Base-by-base conservation (phyloP, 179 eudicot species). In the Beta lomatogona region DNA sequence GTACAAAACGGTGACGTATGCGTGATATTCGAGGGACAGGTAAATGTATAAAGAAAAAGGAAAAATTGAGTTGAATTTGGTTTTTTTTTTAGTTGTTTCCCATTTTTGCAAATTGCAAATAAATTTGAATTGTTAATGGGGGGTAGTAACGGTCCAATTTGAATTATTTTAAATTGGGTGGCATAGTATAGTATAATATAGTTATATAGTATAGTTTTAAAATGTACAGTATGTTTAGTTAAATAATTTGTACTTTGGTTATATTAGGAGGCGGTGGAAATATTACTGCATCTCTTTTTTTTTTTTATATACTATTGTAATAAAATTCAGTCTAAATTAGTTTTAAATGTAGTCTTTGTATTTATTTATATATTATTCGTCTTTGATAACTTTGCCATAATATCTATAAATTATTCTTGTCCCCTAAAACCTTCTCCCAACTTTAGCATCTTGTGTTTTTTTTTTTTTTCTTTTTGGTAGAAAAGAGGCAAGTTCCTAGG, bases 141-240 rank as follows among this genome's bases (percentile, higher is more conserved):
- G n/a, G 76, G 76, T 73, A 71, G 14, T 57, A 73, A 73, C 48
- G 64, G 48, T 73, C 60, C 63, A 73, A 31, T 54, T 28, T 73
- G 31, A 73, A 73, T 15, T 73, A 55, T 61, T 73, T 54, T 73
- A 61, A 73, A 73, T 73, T 73, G n/a, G 63, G 28, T 25, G 28
- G 28, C 28, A 25, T 25, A 25, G 28, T 25, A 25, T 25, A 25
- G 28, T 25, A 25, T 25, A 25, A 25, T 25, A 25, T 25, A 25
- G 28, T n/a, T n/a, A n/a, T 25, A 25, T 25, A 25, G 28, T 25
- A 25, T 25, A 25, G 28, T 25, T 25, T 25, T 25, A 25, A 25
- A 25, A 46, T 73, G 77, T 73, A 73, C 22, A 73, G 77, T 22
- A 25, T 53, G 44, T 50, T 52, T 28, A n/a, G 52, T 41, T 59